These are phyloP conservation scores for Diaporthe ilicicola DNA, from an alignment of 2,329 filamentous ascomycete genomes.

Conservation along the genomic window DNA sequence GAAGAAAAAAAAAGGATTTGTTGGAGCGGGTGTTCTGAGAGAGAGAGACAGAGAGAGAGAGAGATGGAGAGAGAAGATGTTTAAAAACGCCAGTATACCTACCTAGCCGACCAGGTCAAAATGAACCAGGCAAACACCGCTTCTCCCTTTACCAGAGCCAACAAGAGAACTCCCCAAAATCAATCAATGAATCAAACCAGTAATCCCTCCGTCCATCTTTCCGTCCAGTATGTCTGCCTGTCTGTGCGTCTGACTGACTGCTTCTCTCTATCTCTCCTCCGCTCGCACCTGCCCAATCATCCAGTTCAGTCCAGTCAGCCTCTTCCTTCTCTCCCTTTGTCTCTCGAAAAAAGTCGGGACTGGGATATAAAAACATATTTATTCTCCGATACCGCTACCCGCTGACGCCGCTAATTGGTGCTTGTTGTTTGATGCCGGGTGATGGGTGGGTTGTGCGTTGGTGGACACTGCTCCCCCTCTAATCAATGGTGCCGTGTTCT, in stretches of 20 bases:
- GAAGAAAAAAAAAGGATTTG: neutral
- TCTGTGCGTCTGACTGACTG: neutral
- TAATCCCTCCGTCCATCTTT: neutral
- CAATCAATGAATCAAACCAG: neutral
- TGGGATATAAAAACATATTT: neutral
- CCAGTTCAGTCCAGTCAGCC: neutral
- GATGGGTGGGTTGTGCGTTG: too few relatives aligned
- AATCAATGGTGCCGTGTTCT: neutral
- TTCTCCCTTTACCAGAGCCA: neutral
- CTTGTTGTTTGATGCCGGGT: neutral
- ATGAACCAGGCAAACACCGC: neutral
- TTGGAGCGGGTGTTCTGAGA: neutral
- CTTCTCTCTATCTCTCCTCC: neutral
- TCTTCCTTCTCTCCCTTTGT: neutral
- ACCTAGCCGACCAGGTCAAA: neutral
- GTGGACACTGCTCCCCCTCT: neutral
- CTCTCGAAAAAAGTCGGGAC: neutral
- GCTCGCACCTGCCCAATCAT: neutral
- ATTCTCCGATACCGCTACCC: neutral
- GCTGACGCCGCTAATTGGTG: neutral
- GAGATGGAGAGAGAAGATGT: neutral
- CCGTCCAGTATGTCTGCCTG: neutral
- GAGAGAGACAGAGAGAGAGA: neutral
- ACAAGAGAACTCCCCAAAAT: neutral
- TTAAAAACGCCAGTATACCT: slow-evolving; percentile 8